Evolutionary conservation across 345 rosid species (phyloP).

Genomic region (Eucalyptus erythrocorys): DNA sequence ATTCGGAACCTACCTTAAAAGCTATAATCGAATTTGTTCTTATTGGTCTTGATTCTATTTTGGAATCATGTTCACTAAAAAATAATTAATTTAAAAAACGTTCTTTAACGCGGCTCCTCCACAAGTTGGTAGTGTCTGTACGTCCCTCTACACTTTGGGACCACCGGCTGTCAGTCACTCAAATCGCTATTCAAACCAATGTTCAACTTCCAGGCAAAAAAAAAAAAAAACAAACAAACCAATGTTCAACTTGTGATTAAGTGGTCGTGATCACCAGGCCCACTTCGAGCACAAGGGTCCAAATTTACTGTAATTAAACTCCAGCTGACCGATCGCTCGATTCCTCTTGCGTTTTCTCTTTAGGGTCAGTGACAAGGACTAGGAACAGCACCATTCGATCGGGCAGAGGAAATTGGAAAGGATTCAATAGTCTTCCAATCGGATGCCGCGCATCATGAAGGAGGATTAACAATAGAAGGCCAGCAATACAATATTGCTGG

Average conservation of each 20-base stretch:
- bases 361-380: neutral
- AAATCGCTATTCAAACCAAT: neutral
- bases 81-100: neutral
- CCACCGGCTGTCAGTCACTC: neutral
- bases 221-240: too few species aligned
- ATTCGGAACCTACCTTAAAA: fast-evolving
- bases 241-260: neutral
- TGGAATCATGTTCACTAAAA: neutral
- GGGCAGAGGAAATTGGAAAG: too few species aligned
- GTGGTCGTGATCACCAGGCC: neutral
- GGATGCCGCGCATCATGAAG: neutral
- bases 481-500: neutral
- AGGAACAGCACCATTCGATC: neutral
- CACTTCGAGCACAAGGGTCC: neutral
- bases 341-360: neutral
- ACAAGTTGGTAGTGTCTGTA: fast-evolving
- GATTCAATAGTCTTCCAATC: neutral
- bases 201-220: too few species aligned
- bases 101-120: neutral
- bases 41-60: fast-evolving
- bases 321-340: neutral
- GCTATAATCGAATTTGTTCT: fast-evolving
- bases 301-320: neutral
- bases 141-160: neutral
- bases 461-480: neutral